Evolutionary conservation across 2,329 filamentous ascomycete species (phyloP).

Genomic region (Botrytis squamosa): DNA sequence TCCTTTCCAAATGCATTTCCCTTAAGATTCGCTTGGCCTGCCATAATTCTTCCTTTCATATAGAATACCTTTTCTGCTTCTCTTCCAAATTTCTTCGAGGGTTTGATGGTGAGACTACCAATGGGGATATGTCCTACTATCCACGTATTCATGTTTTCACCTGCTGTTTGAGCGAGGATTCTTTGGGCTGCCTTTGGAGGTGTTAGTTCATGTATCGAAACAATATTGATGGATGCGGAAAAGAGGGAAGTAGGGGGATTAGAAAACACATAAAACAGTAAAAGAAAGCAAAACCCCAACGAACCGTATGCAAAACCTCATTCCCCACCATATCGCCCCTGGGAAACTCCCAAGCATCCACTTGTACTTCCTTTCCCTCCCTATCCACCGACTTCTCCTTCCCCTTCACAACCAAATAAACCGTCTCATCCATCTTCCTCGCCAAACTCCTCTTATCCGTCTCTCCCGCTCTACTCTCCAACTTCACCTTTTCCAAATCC

Average conservation of each 20-base stretch:
- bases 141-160: constrained; percentile 98
- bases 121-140: constrained; percentile 88
- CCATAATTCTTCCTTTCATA: constrained; percentile 94
- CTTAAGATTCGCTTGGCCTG: constrained; percentile 82
- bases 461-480: constrained; percentile 68
- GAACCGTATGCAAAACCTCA: constrained; percentile 81
- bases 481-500: constrained; percentile 48
- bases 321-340: constrained; percentile 64
- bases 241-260: not conserved
- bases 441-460: constrained; percentile 78
- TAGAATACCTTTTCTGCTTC: constrained; percentile 86
- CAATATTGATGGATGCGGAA: not conserved
- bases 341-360: constrained; percentile 73
- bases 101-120: constrained; percentile 68
- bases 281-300: constrained; percentile 38
- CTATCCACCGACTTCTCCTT: not conserved
- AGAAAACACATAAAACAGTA: not conserved
- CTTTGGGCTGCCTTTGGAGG: constrained; percentile 71
- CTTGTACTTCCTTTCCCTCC: constrained; percentile 50
- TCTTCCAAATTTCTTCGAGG: constrained; percentile 45
- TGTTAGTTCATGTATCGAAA: not conserved
- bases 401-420: constrained; percentile 83
- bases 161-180: constrained; percentile 72
- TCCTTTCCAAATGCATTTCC: constrained; percentile 69
- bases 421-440: constrained; percentile 72